Conservation (phyloP, 371 early-diverging fungal species). For the Batkoa obscura region DNA sequence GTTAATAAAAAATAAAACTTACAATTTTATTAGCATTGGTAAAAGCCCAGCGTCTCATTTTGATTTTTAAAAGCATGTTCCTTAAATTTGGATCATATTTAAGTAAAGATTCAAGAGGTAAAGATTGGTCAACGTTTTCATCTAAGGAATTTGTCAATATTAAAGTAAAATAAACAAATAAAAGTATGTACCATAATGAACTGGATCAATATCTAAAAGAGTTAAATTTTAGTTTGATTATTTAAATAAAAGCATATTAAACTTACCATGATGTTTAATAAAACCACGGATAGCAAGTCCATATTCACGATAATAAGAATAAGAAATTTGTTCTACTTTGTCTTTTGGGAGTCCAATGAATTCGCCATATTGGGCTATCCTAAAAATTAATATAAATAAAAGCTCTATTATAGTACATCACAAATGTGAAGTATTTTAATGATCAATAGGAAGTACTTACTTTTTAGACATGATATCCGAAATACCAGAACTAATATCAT, state of each 20-base stretch:
- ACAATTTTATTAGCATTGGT: conserved; percentile 59
- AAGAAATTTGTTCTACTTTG: conserved; percentile 23
- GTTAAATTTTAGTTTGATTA: conserved; percentile 1
- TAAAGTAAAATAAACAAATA: background rate
- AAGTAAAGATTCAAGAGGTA: conserved; percentile 47
- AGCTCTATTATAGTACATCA: background rate
- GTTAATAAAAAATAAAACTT: conserved; percentile 9
- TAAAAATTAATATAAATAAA: conserved; percentile 5
- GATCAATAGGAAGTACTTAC: conserved; percentile 10
- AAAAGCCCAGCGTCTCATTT: conserved; percentile 56
- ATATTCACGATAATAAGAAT: conserved; percentile 39
- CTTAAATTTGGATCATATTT: conserved; percentile 36
- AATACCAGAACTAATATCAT: conserved; percentile 36
- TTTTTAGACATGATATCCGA: conserved; percentile 32
- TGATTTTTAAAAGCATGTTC: conserved; percentile 32
- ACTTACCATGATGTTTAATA: conserved; percentile 33
- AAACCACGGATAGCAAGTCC: conserved; percentile 66
- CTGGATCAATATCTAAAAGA: conserved; percentile 26
- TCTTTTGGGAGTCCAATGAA: conserved; percentile 26
- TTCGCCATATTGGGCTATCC: conserved; percentile 30
- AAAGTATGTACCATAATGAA: conserved; percentile 25
- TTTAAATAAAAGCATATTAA: background rate
- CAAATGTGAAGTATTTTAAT: too few relatives aligned
- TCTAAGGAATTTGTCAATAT: conserved; percentile 13
- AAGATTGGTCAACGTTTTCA: conserved; percentile 41